These are phyloP conservation scores for Dactylorhiza incarnata DNA, from an alignment of 106 monocot species.

Conservation along the genomic window DNA sequence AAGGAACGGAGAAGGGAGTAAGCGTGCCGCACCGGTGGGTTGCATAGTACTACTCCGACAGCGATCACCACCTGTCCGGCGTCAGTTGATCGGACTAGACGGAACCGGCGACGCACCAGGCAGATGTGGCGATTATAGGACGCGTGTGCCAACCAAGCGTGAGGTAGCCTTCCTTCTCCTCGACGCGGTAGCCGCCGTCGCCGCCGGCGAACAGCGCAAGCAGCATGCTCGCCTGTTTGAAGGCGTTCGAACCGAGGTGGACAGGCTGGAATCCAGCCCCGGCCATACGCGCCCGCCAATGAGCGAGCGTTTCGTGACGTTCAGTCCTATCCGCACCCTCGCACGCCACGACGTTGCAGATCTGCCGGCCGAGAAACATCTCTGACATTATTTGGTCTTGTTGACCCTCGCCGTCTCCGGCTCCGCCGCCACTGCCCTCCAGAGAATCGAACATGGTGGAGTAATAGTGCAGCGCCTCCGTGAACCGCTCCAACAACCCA, in stretches of 20 bases:
- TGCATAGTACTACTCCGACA: neutral
- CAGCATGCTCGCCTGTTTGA: constrained; percentile 58
- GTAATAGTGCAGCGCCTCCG: constrained; percentile 44
- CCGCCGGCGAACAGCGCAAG: constrained; percentile 38
- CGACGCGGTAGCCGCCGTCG: constrained; percentile 37
- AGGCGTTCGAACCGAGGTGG: constrained; percentile 42
- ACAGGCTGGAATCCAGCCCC: constrained; percentile 25
- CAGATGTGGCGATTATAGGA: constrained; percentile 40
- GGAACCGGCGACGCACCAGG: constrained; percentile 17
- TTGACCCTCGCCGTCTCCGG: neutral
- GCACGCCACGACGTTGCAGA: constrained; percentile 40
- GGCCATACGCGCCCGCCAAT: constrained; percentile 23
- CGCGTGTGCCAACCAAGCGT: constrained; percentile 52
- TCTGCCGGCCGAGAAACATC: constrained; percentile 32
- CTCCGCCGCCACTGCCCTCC: constrained; percentile 11
- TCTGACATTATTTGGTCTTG: constrained; percentile 17
- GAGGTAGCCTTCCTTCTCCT: constrained; percentile 44
- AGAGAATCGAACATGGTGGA: constrained; percentile 55
- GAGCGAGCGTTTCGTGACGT: constrained; percentile 35
- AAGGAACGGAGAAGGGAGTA: too few species aligned
- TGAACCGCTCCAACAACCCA: constrained; percentile 29
- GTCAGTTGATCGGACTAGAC: neutral
- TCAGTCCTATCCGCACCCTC: constrained; percentile 36
- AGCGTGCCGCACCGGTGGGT: too few species aligned
- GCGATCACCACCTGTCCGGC: neutral